Conservation (phyloP, 768 basidiomycete genomes). For the Hericium coralloides region DNA sequence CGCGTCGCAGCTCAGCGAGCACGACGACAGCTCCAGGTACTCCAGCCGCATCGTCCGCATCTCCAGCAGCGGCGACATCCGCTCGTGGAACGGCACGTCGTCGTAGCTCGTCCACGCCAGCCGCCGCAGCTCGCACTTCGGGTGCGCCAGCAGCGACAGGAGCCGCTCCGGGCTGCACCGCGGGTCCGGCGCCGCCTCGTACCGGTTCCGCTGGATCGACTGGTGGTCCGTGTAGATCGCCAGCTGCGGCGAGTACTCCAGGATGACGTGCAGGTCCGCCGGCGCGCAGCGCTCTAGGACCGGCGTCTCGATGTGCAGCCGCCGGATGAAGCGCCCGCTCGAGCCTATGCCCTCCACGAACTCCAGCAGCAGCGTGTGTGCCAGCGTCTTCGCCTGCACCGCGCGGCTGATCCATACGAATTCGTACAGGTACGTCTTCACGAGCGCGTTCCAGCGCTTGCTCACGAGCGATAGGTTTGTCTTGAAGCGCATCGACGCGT, state of each 20-base stretch:
- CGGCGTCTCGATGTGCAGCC: constrained; percentile 65
- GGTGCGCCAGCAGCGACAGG: constrained; percentile 48
- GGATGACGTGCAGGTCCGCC: constrained; percentile 55
- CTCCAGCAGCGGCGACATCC: constrained; percentile 44
- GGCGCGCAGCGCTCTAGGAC: constrained; percentile 57
- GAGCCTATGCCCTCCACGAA: constrained; percentile 23
- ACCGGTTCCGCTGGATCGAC: constrained; percentile 48
- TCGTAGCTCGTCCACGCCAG: constrained; percentile 71
- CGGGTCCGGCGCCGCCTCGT: constrained; percentile 34
- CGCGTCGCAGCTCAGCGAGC: constrained; percentile 35
- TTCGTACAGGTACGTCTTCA: constrained; percentile 53
- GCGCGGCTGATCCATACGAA: constrained; percentile 61
- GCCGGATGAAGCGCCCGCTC: constrained; percentile 45
- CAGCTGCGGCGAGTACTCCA: constrained; percentile 54
- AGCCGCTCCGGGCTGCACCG: constrained; percentile 47
- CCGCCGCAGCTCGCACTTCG: constrained; percentile 42
- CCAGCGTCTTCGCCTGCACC: constrained; percentile 38
- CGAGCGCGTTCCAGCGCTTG: constrained; percentile 43
- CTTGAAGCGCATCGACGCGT: constrained; percentile 39
- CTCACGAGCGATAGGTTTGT: constrained; percentile 43
- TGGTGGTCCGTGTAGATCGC: constrained; percentile 56
- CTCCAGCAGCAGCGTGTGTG: constrained; percentile 34
- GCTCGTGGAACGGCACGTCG: constrained; percentile 46
- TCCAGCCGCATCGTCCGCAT: constrained; percentile 47
- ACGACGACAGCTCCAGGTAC: constrained; percentile 60